phyloP scores from a whole-genome alignment of 179 eudicot genomes.

The Vitellaria paradoxa region DNA sequence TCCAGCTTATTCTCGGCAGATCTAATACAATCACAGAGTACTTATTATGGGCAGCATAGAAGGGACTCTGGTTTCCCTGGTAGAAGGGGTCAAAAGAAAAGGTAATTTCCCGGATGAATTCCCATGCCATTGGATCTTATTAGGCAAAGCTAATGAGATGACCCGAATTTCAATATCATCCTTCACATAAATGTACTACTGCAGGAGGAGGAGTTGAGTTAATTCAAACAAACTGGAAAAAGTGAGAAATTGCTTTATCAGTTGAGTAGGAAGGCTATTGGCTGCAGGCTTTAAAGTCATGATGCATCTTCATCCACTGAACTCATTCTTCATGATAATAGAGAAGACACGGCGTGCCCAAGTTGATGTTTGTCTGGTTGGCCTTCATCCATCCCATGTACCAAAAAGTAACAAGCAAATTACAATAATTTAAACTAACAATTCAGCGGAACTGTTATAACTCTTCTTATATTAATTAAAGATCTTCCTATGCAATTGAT shows the following conservation, averaged over 20 bases:
- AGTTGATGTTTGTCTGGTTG: not conserved
- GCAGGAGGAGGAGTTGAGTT: not conserved
- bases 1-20: no score
- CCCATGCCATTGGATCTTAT: not conserved
- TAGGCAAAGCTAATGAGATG: not conserved
- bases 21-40: no score
- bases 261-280: not conserved
- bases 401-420: not conserved
- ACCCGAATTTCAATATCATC: not conserved
- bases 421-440: not conserved
- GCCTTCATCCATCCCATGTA: not conserved
- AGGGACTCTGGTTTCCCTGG: not conserved
- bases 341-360: not conserved
- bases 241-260: no score
- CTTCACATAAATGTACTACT: not conserved
- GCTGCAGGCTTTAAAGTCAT: not conserved
- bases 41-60: not conserved
- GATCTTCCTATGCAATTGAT: not conserved
- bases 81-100: not conserved
- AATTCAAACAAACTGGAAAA: no score
- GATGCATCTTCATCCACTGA: not conserved
- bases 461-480: not conserved
- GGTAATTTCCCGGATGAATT: not conserved
- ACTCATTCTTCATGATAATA: not conserved
- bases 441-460: no score